These are phyloP conservation scores for Dacryopinax primogenitus DNA, from an alignment of 768 basidiomycete genomes.

Conservation along the genomic window DNA sequence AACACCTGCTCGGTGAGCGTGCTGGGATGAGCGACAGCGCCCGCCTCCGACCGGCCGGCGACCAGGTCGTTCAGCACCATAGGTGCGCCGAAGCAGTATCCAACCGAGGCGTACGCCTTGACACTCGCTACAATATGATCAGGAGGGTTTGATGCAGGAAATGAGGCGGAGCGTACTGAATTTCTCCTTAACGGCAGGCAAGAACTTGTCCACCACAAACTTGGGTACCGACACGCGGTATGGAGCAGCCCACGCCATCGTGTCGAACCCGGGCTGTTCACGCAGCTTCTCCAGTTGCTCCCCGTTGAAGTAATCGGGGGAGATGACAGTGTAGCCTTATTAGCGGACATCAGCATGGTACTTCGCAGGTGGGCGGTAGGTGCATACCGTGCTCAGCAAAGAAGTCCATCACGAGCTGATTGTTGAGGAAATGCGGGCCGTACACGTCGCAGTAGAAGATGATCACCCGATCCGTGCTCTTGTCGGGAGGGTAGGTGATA, in stretches of 20 bases:
- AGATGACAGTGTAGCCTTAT: constrained; percentile 45
- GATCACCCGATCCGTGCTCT: constrained; percentile 34
- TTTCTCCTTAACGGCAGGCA: constrained; percentile 36
- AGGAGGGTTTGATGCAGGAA: not conserved
- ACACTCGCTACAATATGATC: constrained; percentile 15
- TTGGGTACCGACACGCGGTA: constrained; percentile 27
- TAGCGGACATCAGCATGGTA: not conserved
- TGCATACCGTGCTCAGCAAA: constrained; percentile 46
- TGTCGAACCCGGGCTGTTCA: constrained; percentile 30
- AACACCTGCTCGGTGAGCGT: constrained; percentile 19
- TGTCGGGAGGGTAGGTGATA: constrained; percentile 35
- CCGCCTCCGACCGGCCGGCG: constrained; percentile 7
- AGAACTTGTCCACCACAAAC: constrained; percentile 38
- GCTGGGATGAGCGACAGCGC: constrained; percentile 22
- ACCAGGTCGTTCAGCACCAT: constrained; percentile 19
- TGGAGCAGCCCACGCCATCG: constrained; percentile 34
- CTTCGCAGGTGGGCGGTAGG: not conserved
- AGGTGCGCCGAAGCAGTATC: constrained; percentile 24
- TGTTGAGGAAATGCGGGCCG: constrained; percentile 47
- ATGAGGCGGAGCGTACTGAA: constrained; percentile 31
- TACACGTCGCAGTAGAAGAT: constrained; percentile 49
- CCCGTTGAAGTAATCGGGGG: constrained; percentile 53
- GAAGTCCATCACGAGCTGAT: constrained; percentile 49
- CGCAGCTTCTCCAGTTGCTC: constrained; percentile 37
- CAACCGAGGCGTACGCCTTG: constrained; percentile 13